phyloP scores from a whole-genome alignment of 768 basidiomycete species.

The Russula lepida region DNA sequence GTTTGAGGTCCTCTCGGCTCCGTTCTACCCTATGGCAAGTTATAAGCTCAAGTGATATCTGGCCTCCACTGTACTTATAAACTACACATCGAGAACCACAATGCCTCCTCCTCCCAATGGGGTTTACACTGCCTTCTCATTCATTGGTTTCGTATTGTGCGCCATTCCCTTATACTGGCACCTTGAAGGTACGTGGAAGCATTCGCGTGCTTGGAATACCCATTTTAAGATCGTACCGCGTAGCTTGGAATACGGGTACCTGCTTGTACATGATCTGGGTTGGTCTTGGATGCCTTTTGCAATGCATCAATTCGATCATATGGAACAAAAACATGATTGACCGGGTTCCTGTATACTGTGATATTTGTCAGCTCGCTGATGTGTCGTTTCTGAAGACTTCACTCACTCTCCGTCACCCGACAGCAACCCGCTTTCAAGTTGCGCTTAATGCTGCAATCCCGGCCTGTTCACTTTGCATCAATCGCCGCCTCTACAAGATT shows the following conservation, averaged over 20 bases:
- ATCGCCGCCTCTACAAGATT: slow-evolving; percentile 42
- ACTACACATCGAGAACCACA: neutral
- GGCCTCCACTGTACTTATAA: neutral
- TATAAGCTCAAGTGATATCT: neutral
- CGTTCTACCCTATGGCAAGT: neutral
- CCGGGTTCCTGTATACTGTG: neutral
- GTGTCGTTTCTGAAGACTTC: neutral
- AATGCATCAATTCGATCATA: neutral
- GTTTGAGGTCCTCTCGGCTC: neutral
- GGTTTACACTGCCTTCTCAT: slow-evolving; percentile 31
- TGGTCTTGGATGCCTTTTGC: slow-evolving; percentile 1
- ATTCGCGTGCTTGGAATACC: no score
- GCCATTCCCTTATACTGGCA: slow-evolving; percentile 49
- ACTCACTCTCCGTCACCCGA: neutral
- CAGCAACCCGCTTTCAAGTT: slow-evolving; percentile 35
- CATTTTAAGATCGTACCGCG: neutral
- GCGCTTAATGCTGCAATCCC: slow-evolving; percentile 32
- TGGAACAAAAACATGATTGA: neutral
- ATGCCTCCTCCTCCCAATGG: slow-evolving; percentile 7
- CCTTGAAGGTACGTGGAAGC: slow-evolving; percentile 31
- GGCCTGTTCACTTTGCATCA: slow-evolving; percentile 38
- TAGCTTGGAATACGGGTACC: slow-evolving; percentile 57
- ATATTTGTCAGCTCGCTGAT: neutral
- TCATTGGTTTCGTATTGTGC: slow-evolving; percentile 40
- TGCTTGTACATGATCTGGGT: slow-evolving; percentile 67